Conservation (phyloP, 352 stramenopile species). For the Phytophthora podocarpi region DNA sequence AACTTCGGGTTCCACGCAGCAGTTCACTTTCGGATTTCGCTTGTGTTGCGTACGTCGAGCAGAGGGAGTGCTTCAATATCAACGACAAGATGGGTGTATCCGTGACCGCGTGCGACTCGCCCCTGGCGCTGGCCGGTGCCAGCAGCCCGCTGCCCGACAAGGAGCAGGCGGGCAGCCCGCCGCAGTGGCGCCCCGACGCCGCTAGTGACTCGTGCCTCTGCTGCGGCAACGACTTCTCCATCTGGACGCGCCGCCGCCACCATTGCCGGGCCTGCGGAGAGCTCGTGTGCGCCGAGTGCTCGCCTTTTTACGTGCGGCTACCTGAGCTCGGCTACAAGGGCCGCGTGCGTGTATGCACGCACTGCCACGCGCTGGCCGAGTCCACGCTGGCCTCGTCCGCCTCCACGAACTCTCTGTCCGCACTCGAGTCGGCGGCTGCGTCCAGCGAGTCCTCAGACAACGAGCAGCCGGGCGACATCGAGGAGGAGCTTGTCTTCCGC, state of each 20-base stretch:
- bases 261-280: constrained; percentile 82
- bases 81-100: constrained; percentile 30
- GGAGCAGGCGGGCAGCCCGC: constrained; percentile 10
- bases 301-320: constrained; percentile 57
- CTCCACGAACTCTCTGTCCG: constrained; percentile 32
- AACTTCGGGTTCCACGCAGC: constrained; percentile 9
- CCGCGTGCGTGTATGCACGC: constrained; percentile 76
- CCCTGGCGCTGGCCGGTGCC: constrained; percentile 10
- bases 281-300: constrained; percentile 79
- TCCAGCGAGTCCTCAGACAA: constrained; percentile 59
- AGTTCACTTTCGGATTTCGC: constrained; percentile 38
- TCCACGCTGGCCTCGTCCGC: constrained; percentile 33
- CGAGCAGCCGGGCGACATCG: constrained; percentile 55
- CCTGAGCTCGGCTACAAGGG: constrained; percentile 71
- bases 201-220: constrained; percentile 74
- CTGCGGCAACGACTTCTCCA: constrained; percentile 73
- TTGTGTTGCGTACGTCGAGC: constrained; percentile 29
- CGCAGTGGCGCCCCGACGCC: constrained; percentile 73
- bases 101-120: constrained; percentile 27
- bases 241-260: constrained; percentile 74
- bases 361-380: constrained; percentile 54
- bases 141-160: constrained; percentile 13
- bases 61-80: constrained; percentile 22
- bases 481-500: constrained; percentile 62
- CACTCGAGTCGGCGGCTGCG: constrained; percentile 32